Base-by-base conservation (phyloP, 495 filamentous ascomycete species). In the Xylaria grammica region DNA sequence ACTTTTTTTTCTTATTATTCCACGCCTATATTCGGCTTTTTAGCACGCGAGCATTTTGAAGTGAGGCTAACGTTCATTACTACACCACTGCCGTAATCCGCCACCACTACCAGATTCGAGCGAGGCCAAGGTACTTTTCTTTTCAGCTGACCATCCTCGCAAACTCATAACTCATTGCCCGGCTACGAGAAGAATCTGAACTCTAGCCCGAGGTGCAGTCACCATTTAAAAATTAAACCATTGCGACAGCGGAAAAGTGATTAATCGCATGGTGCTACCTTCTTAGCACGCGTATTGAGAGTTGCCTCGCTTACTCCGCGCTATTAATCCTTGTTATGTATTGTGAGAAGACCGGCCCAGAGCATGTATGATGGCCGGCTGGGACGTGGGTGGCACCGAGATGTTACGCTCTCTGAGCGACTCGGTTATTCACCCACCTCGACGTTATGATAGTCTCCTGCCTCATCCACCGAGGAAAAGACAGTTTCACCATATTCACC, bases 361-460 rank as follows among this genome's bases (percentile, higher is more conserved):
- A 65, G 63, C 63, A 74, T 74, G 72, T 69, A 68, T 70, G 69
- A 74, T 74, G 72, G 72, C 72, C 40, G 64, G 63, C 67, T 72
- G 72, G 72, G 66, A 72, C 49, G 67, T 70, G 56, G 72, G 72
- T 45, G 72, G 72, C 54, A 72, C 69, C 57, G 69, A 70, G 67
- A 74, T 74, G 72, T 62, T 69, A 66, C 72, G 72, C 63, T 74
- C 72, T 57, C 64, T 70, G 59, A 74, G 72, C 69, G 72, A 74
- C 56, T 74, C 69, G 60, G 69, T 65, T 67, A 61, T 74, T 27
- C 69, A 61, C 56, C 63, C 45, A 45, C 60, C 63, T 42, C 53
- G 60, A 66, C 61, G 50, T 64, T 62, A 63, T 42, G 69, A 62
- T 40, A 65, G 27, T 48, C 54, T 61, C 62, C 61, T 55, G 46